Evolutionary conservation across 108 stramenopile genomes (phyloP), one percentile per base, ranked within the genome.

Genomic region (Phaeodactylum tricornutum): DNA sequence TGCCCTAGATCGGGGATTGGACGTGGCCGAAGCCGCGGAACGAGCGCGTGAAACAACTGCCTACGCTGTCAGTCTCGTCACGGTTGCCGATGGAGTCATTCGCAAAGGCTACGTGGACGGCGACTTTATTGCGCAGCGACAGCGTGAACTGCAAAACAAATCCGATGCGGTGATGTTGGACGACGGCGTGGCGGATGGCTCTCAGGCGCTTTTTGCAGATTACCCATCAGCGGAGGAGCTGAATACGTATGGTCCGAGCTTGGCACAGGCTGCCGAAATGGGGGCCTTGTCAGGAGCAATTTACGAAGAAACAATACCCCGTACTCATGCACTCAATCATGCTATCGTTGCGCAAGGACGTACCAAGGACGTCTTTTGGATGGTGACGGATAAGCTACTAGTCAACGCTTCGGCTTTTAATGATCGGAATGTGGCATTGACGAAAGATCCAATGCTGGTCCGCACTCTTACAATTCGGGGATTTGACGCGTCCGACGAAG

Each of bases 401-500:
- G 14, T 34, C 14, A 45, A 45, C 17, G 44, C 24, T 6, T 26
- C 21, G 15, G 15, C 25, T 6, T 45, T 45, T 20, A 40, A 40
- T 40, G 7, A 30, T 20, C 21, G 32, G 16, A n/a, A n/a, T n/a
- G n/a, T n/a, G n/a, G n/a, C n/a, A n/a, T n/a, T n/a, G n/a, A n/a
- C n/a, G n/a, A n/a, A n/a, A n/a, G n/a, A n/a, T n/a, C 53, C 27
- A 5, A 57, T 35, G 43, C 43, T 75, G 20, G 66, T 78, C 6
- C 59, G 87, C 31, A 82, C 87, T 5, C 74, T 91, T 43, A 76
- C 78, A 6, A 47, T 92, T 43, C 81, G 84, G 5, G 90, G 90
- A 28, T 92, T 81, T 67, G 90, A 92, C 72, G 90, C 90, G 14
- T 78, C 73, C 6, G 90, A 92, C 53, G 84, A 81, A 17, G 47